phyloP scores from a whole-genome alignment of 2,329 filamentous ascomycete species.

The Aureobasidium sp. region DNA sequence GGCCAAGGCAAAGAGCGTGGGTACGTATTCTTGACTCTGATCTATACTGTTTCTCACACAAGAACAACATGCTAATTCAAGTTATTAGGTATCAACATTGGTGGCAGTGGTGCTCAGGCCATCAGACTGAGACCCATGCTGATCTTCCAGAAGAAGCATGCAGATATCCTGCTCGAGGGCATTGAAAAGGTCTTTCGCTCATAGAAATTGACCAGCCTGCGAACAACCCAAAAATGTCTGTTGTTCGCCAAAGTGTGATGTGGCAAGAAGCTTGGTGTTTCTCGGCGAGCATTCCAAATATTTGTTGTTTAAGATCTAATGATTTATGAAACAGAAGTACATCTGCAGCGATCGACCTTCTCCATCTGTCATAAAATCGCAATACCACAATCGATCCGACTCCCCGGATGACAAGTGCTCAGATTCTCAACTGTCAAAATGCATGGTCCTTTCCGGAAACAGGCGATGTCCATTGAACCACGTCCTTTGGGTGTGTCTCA shows the following conservation, averaged over 20 bases:
- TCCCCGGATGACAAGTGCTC: neutral
- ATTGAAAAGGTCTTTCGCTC: conserved; percentile 17
- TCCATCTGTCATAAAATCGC: neutral
- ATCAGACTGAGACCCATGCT: conserved; percentile 79
- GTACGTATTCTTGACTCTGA: conserved; percentile 27
- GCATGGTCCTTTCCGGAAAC: too few species aligned
- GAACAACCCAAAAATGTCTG: neutral
- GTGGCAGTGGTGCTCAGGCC: conserved; percentile 65
- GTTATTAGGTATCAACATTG: conserved; percentile 59
- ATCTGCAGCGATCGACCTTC: neutral
- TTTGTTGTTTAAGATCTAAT: neutral
- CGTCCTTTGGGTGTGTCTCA: neutral
- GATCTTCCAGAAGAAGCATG: conserved; percentile 82
- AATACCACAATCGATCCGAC: neutral
- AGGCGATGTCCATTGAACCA: too few species aligned
- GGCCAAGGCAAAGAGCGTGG: conserved; percentile 65
- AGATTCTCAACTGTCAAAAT: neutral
- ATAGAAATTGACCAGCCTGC: neutral
- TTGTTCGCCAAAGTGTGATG: neutral
- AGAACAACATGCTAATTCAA: neutral
- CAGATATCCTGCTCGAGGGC: conserved; percentile 62
- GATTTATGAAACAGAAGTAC: neutral
- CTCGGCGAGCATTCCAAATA: neutral
- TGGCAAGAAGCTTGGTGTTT: neutral
- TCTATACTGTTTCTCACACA: too few species aligned